Evolutionary conservation across 495 filamentous ascomycete genomes (phyloP).

Genomic region (Astrocystis sublimbata): DNA sequence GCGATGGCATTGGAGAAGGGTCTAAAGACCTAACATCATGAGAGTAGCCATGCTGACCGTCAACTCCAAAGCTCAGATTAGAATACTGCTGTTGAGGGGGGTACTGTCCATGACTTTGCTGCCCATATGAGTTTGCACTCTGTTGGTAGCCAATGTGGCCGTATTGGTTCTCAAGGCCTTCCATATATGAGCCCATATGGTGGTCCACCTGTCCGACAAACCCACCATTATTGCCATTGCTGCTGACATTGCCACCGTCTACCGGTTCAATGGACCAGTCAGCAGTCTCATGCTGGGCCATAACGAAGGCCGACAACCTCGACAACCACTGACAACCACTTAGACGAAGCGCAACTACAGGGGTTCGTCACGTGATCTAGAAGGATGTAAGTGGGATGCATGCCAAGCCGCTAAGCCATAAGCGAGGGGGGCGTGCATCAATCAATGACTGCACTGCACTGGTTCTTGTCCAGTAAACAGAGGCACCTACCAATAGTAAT

Average conservation of each 20-base stretch:
- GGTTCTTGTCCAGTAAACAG: not conserved
- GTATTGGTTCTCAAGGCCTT: conserved; percentile 1
- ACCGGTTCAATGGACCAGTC: conserved; percentile 9
- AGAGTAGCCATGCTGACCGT: not conserved
- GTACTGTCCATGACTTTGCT: conserved; percentile 3
- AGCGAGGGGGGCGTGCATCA: conserved; percentile 1
- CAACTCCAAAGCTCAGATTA: not conserved
- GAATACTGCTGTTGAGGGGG: not conserved
- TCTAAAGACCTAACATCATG: conserved; percentile 4
- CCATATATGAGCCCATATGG: conserved; percentile 10
- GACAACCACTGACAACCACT: no score
- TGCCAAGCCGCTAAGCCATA: conserved; percentile 3
- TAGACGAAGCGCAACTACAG: not conserved
- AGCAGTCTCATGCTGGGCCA: conserved; percentile 16
- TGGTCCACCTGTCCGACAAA: conserved; percentile 4
- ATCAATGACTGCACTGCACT: not conserved
- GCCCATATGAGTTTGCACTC: not conserved
- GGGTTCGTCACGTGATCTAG: conserved; percentile 14
- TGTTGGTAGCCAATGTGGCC: not conserved
- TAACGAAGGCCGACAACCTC: not conserved
- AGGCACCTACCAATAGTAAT: conserved; percentile 7
- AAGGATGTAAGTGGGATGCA: conserved; percentile 14
- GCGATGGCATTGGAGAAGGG: not conserved
- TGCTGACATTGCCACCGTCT: not conserved
- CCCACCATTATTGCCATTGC: not conserved